phyloP scores from a whole-genome alignment of 495 filamentous ascomycete species.

The Xylaria flabelliformis region DNA sequence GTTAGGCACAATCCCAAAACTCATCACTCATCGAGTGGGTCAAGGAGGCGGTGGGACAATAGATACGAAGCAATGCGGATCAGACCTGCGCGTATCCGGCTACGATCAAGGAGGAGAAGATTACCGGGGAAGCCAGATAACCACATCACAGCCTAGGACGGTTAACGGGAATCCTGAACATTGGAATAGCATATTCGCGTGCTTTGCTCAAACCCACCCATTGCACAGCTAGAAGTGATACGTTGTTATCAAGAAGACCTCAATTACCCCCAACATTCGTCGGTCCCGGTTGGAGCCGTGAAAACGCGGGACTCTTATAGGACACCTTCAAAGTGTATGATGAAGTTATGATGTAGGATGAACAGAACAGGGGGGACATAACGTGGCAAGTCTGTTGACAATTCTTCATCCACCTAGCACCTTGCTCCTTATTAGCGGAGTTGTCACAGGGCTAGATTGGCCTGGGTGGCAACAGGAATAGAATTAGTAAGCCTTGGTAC shows the following conservation, averaged over 20 bases:
- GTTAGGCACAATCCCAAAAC: not conserved
- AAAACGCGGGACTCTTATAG: not conserved
- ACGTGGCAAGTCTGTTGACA: not conserved
- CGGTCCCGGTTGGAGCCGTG: not conserved
- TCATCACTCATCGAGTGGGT: conserved; percentile 4
- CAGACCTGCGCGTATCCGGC: conserved; percentile 19
- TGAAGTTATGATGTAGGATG: not conserved
- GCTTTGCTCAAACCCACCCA: not conserved
- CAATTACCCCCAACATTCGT: not conserved
- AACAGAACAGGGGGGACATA: not conserved
- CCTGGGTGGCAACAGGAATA: not conserved
- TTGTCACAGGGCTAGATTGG: not conserved
- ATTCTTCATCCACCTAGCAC: not conserved
- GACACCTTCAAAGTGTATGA: not conserved
- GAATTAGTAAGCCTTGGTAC: not conserved
- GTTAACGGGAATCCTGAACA: not conserved
- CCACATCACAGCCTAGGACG: not conserved
- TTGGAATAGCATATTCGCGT: not conserved
- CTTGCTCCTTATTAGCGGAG: not conserved
- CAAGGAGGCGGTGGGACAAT: conserved; percentile 18
- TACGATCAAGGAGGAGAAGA: conserved; percentile 7
- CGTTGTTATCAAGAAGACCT: not conserved
- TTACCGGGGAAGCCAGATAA: conserved; percentile 15
- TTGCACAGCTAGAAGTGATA: not conserved
- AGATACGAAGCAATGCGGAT: not conserved